Evolutionary conservation across 331 rosid genomes (phyloP), one percentile per base, ranked within the genome.

Genomic region (Pyrus hybrid): DNA sequence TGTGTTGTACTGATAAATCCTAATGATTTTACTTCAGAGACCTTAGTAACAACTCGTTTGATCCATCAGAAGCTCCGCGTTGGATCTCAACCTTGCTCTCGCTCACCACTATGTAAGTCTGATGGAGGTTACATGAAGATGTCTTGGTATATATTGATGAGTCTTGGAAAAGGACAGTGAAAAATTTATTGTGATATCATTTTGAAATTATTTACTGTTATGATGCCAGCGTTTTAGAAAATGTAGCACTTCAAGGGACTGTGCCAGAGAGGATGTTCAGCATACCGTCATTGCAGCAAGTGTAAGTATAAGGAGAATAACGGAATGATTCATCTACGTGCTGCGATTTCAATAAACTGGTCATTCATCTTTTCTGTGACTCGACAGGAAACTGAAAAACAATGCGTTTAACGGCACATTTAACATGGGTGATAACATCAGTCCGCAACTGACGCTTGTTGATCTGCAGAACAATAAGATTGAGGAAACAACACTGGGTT

Each of bases 71-170:
- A 74, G 87, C 96, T 75, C 99, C 99, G 21, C 8, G 3, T 70
- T 95, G 99, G 99, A 81, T 95, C 83, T 74, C 87, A 67, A 51
- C 77, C 75, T 84, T 90, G 54, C 76, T 81, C 60, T 73, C 87
- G 60, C 93, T 95, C 74, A 95, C 97, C 68, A 92, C 97, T 37
- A 69, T 95, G 99, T 95, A 90, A 83, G 97, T 84, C 75, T 32
- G 58, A 28, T 11, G 61, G 47, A 11, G 13, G 57, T 72, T 37
- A 58, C 29, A 45, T 4, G 8, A 10, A 69, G 28, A 16, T 74
- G 58, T 68, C 3, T 37, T 37, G 13, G 17, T 35, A 37, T 37
- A 8, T 2, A 37, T 37, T 37, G 45, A 37, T 37, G 45, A 37
- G 45, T 37, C 45, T 37, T 37, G 45, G 13, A 37, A 10, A 37